These are phyloP conservation scores for Lanmaoa pseudosensibilis DNA, from an alignment of 768 basidiomycete species.

Conservation along the genomic window DNA sequence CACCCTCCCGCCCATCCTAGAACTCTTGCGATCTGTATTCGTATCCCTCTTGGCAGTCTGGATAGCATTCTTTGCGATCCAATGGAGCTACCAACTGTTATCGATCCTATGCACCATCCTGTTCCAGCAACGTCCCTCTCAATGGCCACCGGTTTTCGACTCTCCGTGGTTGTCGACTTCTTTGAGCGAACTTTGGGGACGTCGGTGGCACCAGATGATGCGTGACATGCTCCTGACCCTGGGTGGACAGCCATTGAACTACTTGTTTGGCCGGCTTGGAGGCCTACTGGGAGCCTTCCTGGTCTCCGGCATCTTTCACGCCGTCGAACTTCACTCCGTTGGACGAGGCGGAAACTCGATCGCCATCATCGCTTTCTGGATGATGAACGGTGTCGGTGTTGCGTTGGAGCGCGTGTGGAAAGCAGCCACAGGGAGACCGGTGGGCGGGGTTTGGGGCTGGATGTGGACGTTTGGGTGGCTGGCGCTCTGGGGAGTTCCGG, in stretches of 20 bases:
- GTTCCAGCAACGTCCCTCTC: slow-evolving; percentile 45
- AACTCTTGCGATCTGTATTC: slow-evolving; percentile 40
- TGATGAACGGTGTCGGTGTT: slow-evolving; percentile 53
- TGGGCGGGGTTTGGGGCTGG: slow-evolving; percentile 15
- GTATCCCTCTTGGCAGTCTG: slow-evolving; percentile 47
- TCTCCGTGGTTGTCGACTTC: slow-evolving; percentile 57
- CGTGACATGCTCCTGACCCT: slow-evolving; percentile 51
- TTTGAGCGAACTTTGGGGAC: slow-evolving; percentile 58
- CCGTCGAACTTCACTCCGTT: slow-evolving; percentile 55
- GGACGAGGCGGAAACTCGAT: slow-evolving; percentile 43
- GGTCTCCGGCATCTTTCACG: slow-evolving; percentile 58
- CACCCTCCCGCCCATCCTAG: slow-evolving; percentile 31
- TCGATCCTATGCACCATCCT: slow-evolving; percentile 46
- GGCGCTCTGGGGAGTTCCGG: neutral
- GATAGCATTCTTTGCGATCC: slow-evolving; percentile 46
- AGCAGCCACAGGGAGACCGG: slow-evolving; percentile 40
- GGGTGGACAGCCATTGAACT: slow-evolving; percentile 45
- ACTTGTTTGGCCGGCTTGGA: slow-evolving; percentile 48
- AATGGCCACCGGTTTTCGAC: slow-evolving; percentile 65
- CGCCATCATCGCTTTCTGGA: slow-evolving; percentile 50
- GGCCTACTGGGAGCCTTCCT: slow-evolving; percentile 57
- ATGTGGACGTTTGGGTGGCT: slow-evolving; percentile 51
- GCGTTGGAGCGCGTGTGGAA: slow-evolving; percentile 51
- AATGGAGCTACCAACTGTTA: slow-evolving; percentile 39
- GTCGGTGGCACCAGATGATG: slow-evolving; percentile 67